A percentile compares a stretch with the other conserved stretches of the same genome.
phyloP scores from a whole-genome alignment of 371 early-diverging fungal species.

The Mortierella sp. region DNA sequence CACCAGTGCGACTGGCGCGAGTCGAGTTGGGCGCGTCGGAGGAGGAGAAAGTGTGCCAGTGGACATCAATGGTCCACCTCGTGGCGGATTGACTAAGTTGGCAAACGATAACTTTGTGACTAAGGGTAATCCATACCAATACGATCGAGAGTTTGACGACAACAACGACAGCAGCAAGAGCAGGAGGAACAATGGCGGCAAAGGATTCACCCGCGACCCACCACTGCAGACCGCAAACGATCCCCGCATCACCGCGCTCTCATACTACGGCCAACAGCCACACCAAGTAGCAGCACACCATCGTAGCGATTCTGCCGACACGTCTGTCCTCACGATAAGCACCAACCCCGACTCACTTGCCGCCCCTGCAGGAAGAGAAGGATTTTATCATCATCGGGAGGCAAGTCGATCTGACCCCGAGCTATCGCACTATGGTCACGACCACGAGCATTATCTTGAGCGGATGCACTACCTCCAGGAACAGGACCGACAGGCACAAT shows the following conservation, averaged over 20 bases:
- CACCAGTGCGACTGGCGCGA: not conserved
- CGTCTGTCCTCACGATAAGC: not conserved
- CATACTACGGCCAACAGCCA: not conserved
- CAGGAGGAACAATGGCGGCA: conserved; percentile 7
- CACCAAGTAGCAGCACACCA: not conserved
- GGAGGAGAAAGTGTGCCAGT: not conserved
- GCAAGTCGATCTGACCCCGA: conserved; percentile 53
- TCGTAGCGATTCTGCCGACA: conserved; percentile 16
- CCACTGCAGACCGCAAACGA: not conserved
- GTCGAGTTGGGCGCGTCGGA: not conserved
- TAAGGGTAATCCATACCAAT: conserved; percentile 2
- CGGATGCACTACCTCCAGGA: conserved; percentile 17
- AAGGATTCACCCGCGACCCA: conserved; percentile 12
- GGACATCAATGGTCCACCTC: not conserved
- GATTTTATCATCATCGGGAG: conserved; percentile 47
- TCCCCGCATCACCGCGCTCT: conserved; percentile 2
- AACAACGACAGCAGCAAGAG: not conserved
- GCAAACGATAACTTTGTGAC: conserved; percentile 23
- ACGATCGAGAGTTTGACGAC: not conserved
- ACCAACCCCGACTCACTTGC: conserved; percentile 6
- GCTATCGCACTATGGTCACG: conserved; percentile 24
- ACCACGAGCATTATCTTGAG: conserved; percentile 24
- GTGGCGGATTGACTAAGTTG: conserved; percentile 11
- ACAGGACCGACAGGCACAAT: conserved; percentile 12
- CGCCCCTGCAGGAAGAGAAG: not conserved